Evolutionary conservation across 1,284 basidiomycete genomes (phyloP).

Genomic region (Violaceomyces palustris): DNA sequence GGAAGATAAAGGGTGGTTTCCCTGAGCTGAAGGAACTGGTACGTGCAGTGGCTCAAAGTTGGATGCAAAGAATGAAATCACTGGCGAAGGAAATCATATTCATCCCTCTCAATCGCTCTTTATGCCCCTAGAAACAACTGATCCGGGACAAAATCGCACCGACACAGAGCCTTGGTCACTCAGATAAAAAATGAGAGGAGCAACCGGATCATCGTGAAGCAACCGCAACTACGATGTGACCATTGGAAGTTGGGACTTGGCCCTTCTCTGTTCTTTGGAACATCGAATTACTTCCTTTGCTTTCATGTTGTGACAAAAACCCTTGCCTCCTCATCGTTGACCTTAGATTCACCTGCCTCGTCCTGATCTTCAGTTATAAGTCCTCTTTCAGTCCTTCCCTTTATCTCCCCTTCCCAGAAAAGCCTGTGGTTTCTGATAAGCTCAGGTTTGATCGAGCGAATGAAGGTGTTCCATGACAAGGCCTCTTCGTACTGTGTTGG

Average conservation of each 20-base stretch:
- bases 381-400: conserved; percentile 10
- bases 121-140: conserved; percentile 10
- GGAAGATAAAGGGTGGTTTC: conserved; percentile 6
- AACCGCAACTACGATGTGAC: too few species aligned
- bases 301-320: too few species aligned
- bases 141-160: conserved; percentile 11
- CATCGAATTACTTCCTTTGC: too few species aligned
- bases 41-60: too few species aligned
- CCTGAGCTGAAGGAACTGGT: conserved; percentile 10
- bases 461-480: conserved; percentile 22
- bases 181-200: too few species aligned
- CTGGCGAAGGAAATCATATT: too few species aligned
- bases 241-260: too few species aligned
- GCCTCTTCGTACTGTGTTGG: conserved; percentile 18
- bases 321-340: conserved; percentile 11
- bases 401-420: conserved; percentile 18
- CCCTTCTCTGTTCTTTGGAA: too few species aligned
- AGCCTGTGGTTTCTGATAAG: conserved; percentile 8
- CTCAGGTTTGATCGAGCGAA: conserved; percentile 11
- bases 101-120: neutral
- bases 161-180: conserved; percentile 5
- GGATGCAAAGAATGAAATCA: too few species aligned
- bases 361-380: conserved; percentile 22
- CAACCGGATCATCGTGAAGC: too few species aligned
- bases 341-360: conserved; percentile 23